Evolutionary conservation across 2,329 filamentous ascomycete genomes (phyloP).

Genomic region (Thermomyces lanuginosus): DNA sequence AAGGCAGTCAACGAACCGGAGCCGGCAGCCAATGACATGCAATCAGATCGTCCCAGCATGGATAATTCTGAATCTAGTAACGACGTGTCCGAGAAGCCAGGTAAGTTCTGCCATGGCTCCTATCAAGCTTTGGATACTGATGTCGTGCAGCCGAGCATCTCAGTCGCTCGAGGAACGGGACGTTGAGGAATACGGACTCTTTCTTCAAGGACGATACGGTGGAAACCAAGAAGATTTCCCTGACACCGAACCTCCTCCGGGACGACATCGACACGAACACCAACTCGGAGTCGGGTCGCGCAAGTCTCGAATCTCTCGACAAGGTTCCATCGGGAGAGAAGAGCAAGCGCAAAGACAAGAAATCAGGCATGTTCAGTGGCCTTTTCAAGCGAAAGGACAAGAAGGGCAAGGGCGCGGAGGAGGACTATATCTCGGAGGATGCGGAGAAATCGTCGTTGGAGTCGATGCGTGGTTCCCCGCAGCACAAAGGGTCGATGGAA

Average conservation of each 20-base stretch:
- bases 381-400: slow-evolving; percentile 52
- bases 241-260: slow-evolving; percentile 80
- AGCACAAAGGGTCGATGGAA: slow-evolving; percentile 30
- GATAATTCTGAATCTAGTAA: slow-evolving; percentile 42
- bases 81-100: slow-evolving; percentile 42
- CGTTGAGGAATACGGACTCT: slow-evolving; percentile 79
- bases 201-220: slow-evolving; percentile 94
- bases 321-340: slow-evolving; percentile 49
- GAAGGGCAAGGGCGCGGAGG: slow-evolving; percentile 35
- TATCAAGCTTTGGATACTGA: slow-evolving; percentile 7
- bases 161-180: slow-evolving; percentile 60
- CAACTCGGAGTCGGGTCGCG: slow-evolving; percentile 33
- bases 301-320: slow-evolving; percentile 62
- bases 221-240: slow-evolving; percentile 91
- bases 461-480: slow-evolving; percentile 28
- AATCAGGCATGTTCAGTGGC: slow-evolving; percentile 55
- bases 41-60: slow-evolving; percentile 15
- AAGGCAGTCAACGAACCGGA: slow-evolving; percentile 14
- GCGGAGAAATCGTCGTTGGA: slow-evolving; percentile 48
- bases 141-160: slow-evolving; percentile 14
- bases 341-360: slow-evolving; percentile 53
- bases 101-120: slow-evolving; percentile 13
- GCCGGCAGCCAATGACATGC: slow-evolving; percentile 10
- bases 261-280: slow-evolving; percentile 36
- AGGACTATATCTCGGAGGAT: slow-evolving; percentile 31